These are phyloP conservation scores for Neurospora pannonica DNA, from an alignment of 495 filamentous ascomycete genomes.

Conservation along the genomic window DNA sequence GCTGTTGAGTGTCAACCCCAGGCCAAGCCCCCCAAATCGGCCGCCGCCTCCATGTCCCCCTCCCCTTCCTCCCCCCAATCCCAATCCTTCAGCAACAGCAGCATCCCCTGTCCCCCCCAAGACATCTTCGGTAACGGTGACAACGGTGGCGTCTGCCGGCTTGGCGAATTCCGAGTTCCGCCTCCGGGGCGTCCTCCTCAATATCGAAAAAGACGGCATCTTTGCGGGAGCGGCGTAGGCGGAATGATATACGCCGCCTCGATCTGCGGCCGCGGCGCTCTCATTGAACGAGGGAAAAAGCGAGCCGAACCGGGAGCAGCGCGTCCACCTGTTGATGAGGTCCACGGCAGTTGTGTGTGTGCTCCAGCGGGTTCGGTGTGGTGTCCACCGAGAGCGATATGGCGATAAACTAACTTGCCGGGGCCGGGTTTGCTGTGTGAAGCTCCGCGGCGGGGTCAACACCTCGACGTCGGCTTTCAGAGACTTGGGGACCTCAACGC, in stretches of 20 bases:
- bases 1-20: constrained; percentile 1
- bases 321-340: not conserved
- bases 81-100: not conserved
- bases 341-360: not conserved
- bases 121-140: not conserved
- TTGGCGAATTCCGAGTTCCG: constrained; percentile 7
- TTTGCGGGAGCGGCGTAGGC: not conserved
- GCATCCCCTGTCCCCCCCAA: constrained; percentile 2
- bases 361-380: not conserved
- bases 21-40: constrained; percentile 9
- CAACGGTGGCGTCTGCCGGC: not conserved
- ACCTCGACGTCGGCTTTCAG: not conserved
- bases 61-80: not conserved
- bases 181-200: constrained; percentile 15
- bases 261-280: constrained; percentile 3
- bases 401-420: not conserved
- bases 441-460: not conserved
- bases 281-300: constrained; percentile 8
- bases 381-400: not conserved
- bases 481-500: not conserved
- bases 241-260: not conserved
- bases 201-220: constrained; percentile 25
- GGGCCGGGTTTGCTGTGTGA: not conserved
- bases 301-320: not conserved
- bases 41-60: not conserved